Base-by-base conservation (phyloP, 768 basidiomycete species). In the Pseudohyphozyma bogoriensis region DNA sequence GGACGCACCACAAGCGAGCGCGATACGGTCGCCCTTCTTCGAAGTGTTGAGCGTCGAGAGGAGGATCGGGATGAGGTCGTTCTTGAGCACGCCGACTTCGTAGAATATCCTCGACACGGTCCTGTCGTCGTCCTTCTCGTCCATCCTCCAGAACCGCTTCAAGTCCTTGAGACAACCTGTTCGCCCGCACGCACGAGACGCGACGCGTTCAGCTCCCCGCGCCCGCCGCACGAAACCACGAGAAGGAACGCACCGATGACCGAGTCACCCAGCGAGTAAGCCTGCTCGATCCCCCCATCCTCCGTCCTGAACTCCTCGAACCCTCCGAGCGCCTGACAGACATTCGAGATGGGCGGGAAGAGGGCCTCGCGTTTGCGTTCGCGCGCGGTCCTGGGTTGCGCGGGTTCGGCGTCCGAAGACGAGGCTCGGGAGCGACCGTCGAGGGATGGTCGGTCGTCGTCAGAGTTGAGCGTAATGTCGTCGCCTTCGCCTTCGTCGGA, bases 101-200 rank as follows among this genome's bases (percentile, higher is more conserved):
- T 85, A 88, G 72, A 96, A 86, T 59, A 96, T 86, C 45, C 91
- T 83, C 5, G 93, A 90, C 2, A 96, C 86, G 1, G 91, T 96
- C 22, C 95, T 82, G 72, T 92, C 91, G 72, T 97, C 93, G 74
- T 99, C 95, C 0, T 85, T 85, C 70, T 97, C 95, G 73, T 99
- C 95, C 73, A 89, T 86, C 54, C 92, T 77, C 95, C 93, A 97
- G 51, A 93, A 80, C 68, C 84, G 87, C 76, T 97, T 97, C 62
- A 99, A 78, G 73, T 97, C 95, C 68, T 88, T 87, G 67, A 99
- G 73, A 74, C 90, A 93, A 3, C 86, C 86, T 60, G 57, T 2
- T 4, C 15, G 22, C 22, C 8, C 42, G 42, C 22, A 44, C 22
- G 42, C 42, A 24, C 42, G 42, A n/a, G 42, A 28, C 24, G 35